Base-by-base conservation (phyloP, 352 stramenopile species). In the Phytophthora macrochlamydospora region DNA sequence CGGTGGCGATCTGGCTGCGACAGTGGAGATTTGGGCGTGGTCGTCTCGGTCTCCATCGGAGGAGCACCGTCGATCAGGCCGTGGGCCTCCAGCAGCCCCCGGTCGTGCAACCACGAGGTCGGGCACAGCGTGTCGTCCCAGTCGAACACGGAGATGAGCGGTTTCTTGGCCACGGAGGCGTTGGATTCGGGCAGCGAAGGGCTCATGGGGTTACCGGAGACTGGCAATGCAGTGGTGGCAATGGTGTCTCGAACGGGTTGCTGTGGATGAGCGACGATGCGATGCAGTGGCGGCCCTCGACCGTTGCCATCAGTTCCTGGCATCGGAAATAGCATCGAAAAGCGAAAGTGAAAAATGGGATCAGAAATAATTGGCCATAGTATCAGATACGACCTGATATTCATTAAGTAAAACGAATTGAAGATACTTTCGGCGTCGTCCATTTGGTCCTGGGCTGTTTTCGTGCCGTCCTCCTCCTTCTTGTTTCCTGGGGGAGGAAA, bases 51-150 rank as follows among this genome's bases (percentile, higher is more conserved):
- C 18, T 68, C 65, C 59, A 72, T 68, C 42, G 59, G 56, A 7
- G 65, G 51, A n/a, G 61, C 67, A 28, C 45, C 55, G 7, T 85
- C 60, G 14, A 86, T 56, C 38, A 88, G 67, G 11, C 75, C 65
- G 35, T 83, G 62, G 7, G 69, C 62, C 1, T 76, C 76, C 33
- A 90, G 67, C 28, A 87, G 57, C 4, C 75, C 78, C 8, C 78
- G 69, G 5, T 56, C 56, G 43, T 83, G 75, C 50, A 90, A 66
- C 81, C 81, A 90, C 46, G 65, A 82, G 64, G 76, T 84, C 6
- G 81, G 81, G 35, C 81, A 90, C 5, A 90, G 68, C 29, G 81
- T 90, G 69, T 90, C 81, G 40, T 90, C 81, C 81, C 81, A 90
- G 63, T 90, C 81, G 31, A 90, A 86, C 32, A 90, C 69, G 0